Evolutionary conservation across 306 rosid genomes (phyloP).

Genomic region (Cucurbita maxima): DNA sequence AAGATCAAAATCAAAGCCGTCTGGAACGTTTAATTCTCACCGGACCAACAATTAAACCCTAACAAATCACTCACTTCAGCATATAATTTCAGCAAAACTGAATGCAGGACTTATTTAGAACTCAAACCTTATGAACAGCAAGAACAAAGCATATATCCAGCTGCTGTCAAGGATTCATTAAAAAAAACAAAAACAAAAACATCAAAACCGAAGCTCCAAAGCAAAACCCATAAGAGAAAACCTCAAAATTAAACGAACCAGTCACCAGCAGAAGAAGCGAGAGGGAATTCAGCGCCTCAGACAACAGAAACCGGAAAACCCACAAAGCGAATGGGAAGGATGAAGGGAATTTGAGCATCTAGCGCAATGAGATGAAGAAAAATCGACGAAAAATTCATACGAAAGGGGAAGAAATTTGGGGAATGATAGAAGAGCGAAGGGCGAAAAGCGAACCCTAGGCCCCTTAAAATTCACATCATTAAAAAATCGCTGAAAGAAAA

Average conservation of each 20-base stretch:
- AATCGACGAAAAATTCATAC: conserved; percentile 17
- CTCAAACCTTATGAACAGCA: not conserved
- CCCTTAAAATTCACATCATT: conserved; percentile 23
- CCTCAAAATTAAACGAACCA: conserved; percentile 11
- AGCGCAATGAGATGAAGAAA: conserved; percentile 20
- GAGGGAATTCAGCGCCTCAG: conserved; percentile 6
- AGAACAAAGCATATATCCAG: not conserved
- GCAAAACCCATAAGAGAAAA: conserved; percentile 13
- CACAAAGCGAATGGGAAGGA: conserved; percentile 16
- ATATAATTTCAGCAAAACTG: not conserved
- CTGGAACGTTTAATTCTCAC: not conserved
- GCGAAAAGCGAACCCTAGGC: conserved; percentile 40
- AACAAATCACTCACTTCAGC: not conserved
- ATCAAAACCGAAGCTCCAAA: not conserved
- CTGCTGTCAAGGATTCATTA: not conserved
- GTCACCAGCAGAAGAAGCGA: not conserved
- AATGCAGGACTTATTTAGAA: not conserved
- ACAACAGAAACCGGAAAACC: conserved; percentile 6
- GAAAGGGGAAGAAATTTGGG: conserved; percentile 8
- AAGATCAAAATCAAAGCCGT: not conserved
- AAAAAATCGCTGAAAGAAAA: not conserved
- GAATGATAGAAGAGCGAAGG: conserved; percentile 16
- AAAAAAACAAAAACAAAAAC: not conserved
- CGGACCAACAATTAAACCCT: not conserved
- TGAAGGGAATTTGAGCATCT: conserved; percentile 17